Evolutionary conservation across 441 rosid species (phyloP).

Genomic region (Populus tomentosa): DNA sequence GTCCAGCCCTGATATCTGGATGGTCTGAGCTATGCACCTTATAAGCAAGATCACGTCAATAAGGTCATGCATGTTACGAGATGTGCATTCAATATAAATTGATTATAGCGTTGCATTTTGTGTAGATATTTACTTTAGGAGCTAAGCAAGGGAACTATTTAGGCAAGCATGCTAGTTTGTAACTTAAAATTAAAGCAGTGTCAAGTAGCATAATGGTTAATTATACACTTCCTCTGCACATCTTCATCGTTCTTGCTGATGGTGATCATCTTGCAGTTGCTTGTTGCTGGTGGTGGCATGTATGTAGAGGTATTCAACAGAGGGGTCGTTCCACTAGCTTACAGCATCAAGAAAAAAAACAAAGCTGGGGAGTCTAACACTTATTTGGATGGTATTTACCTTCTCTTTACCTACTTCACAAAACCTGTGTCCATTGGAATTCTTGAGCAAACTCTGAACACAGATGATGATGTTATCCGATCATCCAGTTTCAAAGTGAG

Average conservation of each 20-base stretch:
- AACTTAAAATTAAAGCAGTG: background rate
- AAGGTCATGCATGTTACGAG: background rate
- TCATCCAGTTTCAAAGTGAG: conserved; percentile 62
- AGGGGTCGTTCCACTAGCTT: conserved; percentile 86
- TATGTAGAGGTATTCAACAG: conserved; percentile 90
- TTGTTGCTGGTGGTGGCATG: conserved; percentile 97
- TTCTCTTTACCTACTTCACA: conserved; percentile 87
- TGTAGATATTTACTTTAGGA: background rate
- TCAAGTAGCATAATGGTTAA: background rate
- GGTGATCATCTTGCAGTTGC: conserved; percentile 48
- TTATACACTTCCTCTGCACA: background rate
- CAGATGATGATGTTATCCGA: conserved; percentile 72
- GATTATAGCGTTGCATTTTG: background rate
- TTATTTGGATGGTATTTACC: conserved; percentile 87
- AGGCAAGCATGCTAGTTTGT: background rate
- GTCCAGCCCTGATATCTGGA: background rate
- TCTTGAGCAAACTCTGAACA: conserved; percentile 44
- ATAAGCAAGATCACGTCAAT: background rate
- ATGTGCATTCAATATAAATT: background rate
- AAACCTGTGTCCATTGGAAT: conserved; percentile 63
- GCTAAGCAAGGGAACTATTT: background rate
- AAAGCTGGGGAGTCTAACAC: conserved; percentile 81
- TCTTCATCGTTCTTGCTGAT: background rate
- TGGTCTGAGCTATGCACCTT: background rate
- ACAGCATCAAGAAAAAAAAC: conserved; percentile 80